phyloP scores from a whole-genome alignment of 495 filamentous ascomycete species.

The Geopyxis carbonaria region DNA sequence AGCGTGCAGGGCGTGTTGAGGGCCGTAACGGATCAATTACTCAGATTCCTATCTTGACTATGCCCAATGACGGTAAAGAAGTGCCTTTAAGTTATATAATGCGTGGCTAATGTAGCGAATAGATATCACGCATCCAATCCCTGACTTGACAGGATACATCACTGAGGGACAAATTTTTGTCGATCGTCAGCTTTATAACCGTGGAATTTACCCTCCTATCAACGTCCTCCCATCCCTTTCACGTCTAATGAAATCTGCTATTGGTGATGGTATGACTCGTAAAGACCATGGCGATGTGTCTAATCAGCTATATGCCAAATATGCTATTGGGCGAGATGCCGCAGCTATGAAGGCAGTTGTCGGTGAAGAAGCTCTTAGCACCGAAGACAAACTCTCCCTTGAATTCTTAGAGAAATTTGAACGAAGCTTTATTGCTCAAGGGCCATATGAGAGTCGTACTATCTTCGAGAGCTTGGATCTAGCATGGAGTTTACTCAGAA shows the following conservation, averaged over 20 bases:
- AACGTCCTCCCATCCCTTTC: slow-evolving; percentile 97
- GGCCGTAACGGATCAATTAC: slow-evolving; percentile 97
- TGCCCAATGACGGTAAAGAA: slow-evolving; percentile 86
- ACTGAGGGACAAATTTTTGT: slow-evolving; percentile 98
- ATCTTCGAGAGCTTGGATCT: slow-evolving; percentile 88
- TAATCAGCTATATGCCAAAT: slow-evolving; percentile 99
- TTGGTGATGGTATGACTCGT: slow-evolving; percentile 87
- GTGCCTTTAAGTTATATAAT: neutral
- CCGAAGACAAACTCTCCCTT: slow-evolving; percentile 91
- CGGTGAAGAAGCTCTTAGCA: slow-evolving; percentile 85
- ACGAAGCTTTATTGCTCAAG: slow-evolving; percentile 77
- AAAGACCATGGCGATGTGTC: slow-evolving; percentile 96
- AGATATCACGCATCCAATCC: slow-evolving; percentile 98
- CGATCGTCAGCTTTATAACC: slow-evolving; percentile 87
- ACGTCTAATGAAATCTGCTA: slow-evolving; percentile 99
- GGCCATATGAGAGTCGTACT: slow-evolving; percentile 72
- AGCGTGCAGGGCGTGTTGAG: slow-evolving; percentile 94
- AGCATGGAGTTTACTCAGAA: slow-evolving; percentile 87
- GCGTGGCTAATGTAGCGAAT: slow-evolving; percentile 15
- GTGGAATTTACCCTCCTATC: slow-evolving; percentile 94
- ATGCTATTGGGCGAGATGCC: slow-evolving; percentile 95
- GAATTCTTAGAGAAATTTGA: slow-evolving; percentile 99
- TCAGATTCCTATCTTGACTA: slow-evolving; percentile 95
- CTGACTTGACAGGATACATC: slow-evolving; percentile 96
- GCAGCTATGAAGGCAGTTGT: slow-evolving; percentile 99